These are phyloP conservation scores for Calonectria montana DNA, from an alignment of 2,329 filamentous ascomycete genomes.

Conservation along the genomic window DNA sequence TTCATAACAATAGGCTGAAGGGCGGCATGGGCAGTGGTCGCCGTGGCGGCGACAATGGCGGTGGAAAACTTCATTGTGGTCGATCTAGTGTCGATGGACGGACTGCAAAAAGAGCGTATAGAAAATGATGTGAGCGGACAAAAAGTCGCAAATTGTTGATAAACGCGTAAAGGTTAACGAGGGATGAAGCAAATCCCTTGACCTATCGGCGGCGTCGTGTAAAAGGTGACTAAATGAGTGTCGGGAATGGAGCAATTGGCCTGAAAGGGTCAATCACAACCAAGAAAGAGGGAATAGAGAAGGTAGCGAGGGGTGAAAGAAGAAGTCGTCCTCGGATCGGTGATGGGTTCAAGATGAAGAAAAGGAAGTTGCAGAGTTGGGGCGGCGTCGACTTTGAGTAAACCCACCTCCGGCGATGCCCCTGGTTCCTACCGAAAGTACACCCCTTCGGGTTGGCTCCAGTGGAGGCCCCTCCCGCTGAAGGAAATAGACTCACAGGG, in stretches of 20 bases:
- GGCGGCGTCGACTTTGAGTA: conserved; percentile 24
- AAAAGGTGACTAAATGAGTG: conserved; percentile 42
- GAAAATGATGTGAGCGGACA: conserved; percentile 22
- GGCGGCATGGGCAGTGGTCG: conserved; percentile 54
- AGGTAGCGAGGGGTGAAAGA: conserved; percentile 37
- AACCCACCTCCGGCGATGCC: conserved; percentile 6
- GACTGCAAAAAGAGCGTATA: conserved; percentile 27
- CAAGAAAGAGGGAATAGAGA: conserved; percentile 38
- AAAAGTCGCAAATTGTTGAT: conserved; percentile 27
- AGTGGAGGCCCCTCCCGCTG: conserved; percentile 15
- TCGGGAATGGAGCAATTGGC: conserved; percentile 41
- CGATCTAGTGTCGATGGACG: conserved; percentile 29
- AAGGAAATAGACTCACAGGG: conserved; percentile 14
- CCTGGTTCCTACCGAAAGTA: conserved; percentile 18
- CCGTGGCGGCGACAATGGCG: conserved; percentile 55
- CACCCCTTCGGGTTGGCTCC: conserved; percentile 6
- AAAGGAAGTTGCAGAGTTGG: conserved; percentile 26
- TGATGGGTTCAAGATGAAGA: conserved; percentile 25
- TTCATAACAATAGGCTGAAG: conserved; percentile 76
- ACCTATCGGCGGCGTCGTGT: conserved; percentile 11
- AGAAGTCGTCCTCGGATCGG: conserved; percentile 20
- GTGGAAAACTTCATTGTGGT: conserved; percentile 50
- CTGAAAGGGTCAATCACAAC: conserved; percentile 39
- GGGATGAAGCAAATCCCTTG: background rate
- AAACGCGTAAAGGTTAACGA: background rate